These are phyloP conservation scores for Aureobasidium leucospermi DNA, from an alignment of 2,329 filamentous ascomycete species.

Conservation along the genomic window DNA sequence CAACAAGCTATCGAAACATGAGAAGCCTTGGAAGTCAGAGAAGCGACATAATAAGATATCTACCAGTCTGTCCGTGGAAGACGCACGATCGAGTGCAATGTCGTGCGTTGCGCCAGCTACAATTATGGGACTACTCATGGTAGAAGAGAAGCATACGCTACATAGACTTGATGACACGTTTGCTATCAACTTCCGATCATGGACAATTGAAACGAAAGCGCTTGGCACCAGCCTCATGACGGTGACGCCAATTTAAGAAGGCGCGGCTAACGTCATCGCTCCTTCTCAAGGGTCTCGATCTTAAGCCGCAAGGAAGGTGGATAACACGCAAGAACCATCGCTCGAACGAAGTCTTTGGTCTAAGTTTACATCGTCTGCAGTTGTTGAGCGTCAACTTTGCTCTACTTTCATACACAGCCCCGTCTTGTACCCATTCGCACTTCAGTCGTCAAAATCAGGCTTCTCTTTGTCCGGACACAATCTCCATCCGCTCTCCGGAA, in stretches of 20 bases:
- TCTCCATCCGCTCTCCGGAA: not conserved
- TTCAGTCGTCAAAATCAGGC: not conserved
- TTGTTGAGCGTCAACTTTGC: not conserved
- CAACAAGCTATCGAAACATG: not conserved
- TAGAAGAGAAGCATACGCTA: no score
- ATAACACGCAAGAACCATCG: not conserved
- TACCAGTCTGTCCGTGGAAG: no score
- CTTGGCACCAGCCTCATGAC: conserved; percentile 2
- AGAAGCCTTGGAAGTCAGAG: not conserved
- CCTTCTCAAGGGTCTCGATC: not conserved
- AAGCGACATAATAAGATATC: no score
- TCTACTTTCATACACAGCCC: not conserved
- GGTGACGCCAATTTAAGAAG: not conserved
- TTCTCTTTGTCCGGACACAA: not conserved
- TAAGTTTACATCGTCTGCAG: not conserved
- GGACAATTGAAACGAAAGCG: not conserved
- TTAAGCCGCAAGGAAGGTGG: not conserved
- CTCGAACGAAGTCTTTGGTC: not conserved
- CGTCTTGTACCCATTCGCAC: not conserved
- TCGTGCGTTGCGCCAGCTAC: no score
- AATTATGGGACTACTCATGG: no score
- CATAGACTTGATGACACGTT: no score
- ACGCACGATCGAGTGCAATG: no score
- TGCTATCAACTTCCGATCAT: not conserved
- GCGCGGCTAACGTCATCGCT: conserved; percentile 1